Evolutionary conservation across 352 stramenopile species (phyloP).

Genomic region (Globisporangium ultimum): DNA sequence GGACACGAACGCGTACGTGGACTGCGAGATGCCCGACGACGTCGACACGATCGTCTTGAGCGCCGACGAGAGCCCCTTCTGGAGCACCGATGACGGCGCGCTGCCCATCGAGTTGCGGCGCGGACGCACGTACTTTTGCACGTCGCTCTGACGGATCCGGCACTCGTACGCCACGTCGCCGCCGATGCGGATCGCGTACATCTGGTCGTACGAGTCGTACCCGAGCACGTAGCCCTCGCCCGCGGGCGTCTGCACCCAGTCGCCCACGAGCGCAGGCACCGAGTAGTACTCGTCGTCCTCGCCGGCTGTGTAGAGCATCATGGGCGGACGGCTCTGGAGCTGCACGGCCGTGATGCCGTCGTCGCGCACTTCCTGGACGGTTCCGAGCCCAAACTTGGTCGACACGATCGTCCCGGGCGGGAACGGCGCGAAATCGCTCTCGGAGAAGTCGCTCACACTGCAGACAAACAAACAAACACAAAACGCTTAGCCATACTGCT

Average conservation of each 20-base stretch:
- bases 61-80: constrained; percentile 38
- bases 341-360: constrained; percentile 52
- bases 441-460: constrained; percentile 42
- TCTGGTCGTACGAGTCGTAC: constrained; percentile 44
- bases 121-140: constrained; percentile 33
- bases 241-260: constrained; percentile 55
- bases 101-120: constrained; percentile 27
- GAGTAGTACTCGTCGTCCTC: constrained; percentile 44
- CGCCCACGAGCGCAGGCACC: constrained; percentile 50
- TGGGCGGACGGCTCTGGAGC: constrained; percentile 34
- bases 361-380: constrained; percentile 42
- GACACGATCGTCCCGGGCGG: constrained; percentile 41
- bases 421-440: constrained; percentile 38
- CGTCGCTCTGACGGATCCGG: constrained; percentile 32
- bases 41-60: constrained; percentile 63
- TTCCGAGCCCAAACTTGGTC: constrained; percentile 63
- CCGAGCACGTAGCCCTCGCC: constrained; percentile 51
- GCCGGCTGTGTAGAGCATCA: constrained; percentile 31
- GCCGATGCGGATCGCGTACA: constrained; percentile 50
- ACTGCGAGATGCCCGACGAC: constrained; percentile 40
- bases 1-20: constrained; percentile 53
- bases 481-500: too few relatives aligned
- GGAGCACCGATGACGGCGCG: constrained; percentile 33
- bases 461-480: neutral
- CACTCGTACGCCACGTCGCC: constrained; percentile 36